Evolutionary conservation across 148 eudicot genomes (phyloP).

Genomic region (Talinum fruticosum): DNA sequence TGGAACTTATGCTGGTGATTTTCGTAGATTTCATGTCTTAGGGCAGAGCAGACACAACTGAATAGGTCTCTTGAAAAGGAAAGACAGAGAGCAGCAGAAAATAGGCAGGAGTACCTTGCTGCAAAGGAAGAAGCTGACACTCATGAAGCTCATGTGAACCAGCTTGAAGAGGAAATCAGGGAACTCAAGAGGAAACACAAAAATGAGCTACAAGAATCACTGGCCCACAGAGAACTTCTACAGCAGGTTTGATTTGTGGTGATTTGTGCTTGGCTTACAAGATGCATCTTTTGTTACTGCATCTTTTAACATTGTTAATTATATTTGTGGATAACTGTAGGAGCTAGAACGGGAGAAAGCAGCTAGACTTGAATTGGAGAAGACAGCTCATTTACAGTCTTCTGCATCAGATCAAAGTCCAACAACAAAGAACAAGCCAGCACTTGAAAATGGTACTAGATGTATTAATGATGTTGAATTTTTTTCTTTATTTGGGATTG

Average conservation of each 20-base stretch:
- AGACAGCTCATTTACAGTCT: constrained; percentile 56
- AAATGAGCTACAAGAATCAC: constrained; percentile 78
- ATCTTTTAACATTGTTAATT: not conserved
- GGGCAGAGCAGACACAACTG: constrained; percentile 94
- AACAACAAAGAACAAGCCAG: constrained; percentile 44
- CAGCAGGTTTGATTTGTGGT: constrained; percentile 57
- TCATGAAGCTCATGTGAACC: constrained; percentile 74
- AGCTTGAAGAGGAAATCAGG: constrained; percentile 77
- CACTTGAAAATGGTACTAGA: constrained; percentile 64
- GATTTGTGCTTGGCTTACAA: constrained; percentile 2
- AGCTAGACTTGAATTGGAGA: constrained; percentile 78
- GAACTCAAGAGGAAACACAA: constrained; percentile 86
- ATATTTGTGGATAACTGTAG: constrained; percentile 33
- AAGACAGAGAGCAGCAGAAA: constrained; percentile 94
- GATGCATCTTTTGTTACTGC: constrained; percentile 8
- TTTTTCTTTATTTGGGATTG: not conserved
- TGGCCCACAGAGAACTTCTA: constrained; percentile 69
- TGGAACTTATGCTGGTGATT: constrained; percentile 22
- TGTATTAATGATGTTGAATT: not conserved
- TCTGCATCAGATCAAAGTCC: constrained; percentile 61
- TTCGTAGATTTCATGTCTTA: constrained; percentile 87
- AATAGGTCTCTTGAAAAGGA: constrained; percentile 91
- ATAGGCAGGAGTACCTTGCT: constrained; percentile 90
- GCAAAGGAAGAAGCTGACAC: constrained; percentile 93
- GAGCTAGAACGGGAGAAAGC: constrained; percentile 84